These are phyloP conservation scores for Aureobasidium vineae DNA, from an alignment of 2,329 filamentous ascomycete species.

Conservation along the genomic window DNA sequence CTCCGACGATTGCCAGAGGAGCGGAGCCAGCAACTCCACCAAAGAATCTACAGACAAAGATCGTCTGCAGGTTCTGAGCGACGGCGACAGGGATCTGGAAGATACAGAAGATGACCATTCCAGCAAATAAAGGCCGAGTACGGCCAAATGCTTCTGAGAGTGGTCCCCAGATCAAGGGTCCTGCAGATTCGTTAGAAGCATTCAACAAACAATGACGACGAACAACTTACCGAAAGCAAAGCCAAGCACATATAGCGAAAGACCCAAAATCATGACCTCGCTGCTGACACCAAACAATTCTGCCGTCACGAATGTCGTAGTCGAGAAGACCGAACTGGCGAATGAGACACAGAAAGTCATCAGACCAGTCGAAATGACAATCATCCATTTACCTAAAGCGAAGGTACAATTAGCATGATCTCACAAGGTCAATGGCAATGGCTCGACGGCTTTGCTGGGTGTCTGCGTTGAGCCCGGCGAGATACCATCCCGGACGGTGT, in stretches of 20 bases:
- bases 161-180: constrained; percentile 48
- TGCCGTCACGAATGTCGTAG: constrained; percentile 44
- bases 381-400: too few relatives aligned
- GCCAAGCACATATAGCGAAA: constrained; percentile 49
- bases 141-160: constrained; percentile 58
- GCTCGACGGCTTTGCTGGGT: too few relatives aligned
- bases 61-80: constrained; percentile 53
- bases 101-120: constrained; percentile 51
- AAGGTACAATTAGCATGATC: too few relatives aligned
- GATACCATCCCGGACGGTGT: too few relatives aligned
- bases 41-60: constrained; percentile 55
- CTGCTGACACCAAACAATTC: constrained; percentile 46
- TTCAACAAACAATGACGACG: background rate
- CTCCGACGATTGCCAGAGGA: constrained; percentile 51
- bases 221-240: constrained; percentile 7
- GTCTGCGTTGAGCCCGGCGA: too few relatives aligned
- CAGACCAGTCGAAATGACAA: constrained; percentile 31
- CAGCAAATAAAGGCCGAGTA: constrained; percentile 49
- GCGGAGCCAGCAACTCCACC: constrained; percentile 52
- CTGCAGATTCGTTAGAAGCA: background rate
- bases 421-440: too few relatives aligned
- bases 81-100: constrained; percentile 56
- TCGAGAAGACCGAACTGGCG: constrained; percentile 43
- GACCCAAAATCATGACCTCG: constrained; percentile 49
- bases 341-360: constrained; percentile 34